A percentile compares a stretch with the other conserved stretches of the same genome.
Evolutionary conservation across 192 early-diverging fungal genomes (phyloP).

Genomic region (Lobulomyces angularis): DNA sequence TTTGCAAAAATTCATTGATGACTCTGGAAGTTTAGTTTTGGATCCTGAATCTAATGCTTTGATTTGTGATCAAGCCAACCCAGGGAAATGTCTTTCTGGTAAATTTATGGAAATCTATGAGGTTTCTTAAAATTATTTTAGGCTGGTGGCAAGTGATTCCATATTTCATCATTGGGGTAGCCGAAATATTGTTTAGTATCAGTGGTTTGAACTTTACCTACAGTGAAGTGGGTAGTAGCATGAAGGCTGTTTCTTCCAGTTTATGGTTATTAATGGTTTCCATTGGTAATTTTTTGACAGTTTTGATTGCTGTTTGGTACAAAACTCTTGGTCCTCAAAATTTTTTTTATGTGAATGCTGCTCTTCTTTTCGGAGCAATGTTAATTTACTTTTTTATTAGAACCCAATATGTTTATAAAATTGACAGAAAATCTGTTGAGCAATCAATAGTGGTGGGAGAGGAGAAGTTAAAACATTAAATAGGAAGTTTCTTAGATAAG

Average conservation of each 20-base stretch:
- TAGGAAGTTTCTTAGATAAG: too few species aligned
- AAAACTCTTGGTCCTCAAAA: too few species aligned
- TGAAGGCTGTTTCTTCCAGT: constrained; percentile 36
- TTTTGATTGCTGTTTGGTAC: constrained; percentile 23
- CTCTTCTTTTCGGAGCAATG: too few species aligned
- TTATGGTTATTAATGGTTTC: constrained; percentile 41
- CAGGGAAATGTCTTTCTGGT: constrained; percentile 1
- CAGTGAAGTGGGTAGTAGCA: constrained; percentile 47
- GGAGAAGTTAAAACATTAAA: too few species aligned
- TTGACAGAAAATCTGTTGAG: too few species aligned
- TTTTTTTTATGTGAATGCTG: too few species aligned
- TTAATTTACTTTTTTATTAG: too few species aligned
- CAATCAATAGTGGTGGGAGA: too few species aligned
- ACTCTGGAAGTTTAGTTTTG: not conserved
- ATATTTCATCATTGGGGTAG: constrained; percentile 43
- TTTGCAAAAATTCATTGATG: constrained; percentile 19
- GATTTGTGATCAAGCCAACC: constrained; percentile 4
- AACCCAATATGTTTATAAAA: too few species aligned
- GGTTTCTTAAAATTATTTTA: constrained; percentile 18
- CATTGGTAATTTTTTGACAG: constrained; percentile 32
- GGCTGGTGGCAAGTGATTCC: constrained; percentile 26
- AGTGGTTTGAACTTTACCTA: constrained; percentile 54
- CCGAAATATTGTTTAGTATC: constrained; percentile 45
- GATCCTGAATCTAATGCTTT: constrained; percentile 12
- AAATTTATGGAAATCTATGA: too few species aligned